Base-by-base conservation (phyloP, 305 asterid genomes). In the Withania somnifera region DNA sequence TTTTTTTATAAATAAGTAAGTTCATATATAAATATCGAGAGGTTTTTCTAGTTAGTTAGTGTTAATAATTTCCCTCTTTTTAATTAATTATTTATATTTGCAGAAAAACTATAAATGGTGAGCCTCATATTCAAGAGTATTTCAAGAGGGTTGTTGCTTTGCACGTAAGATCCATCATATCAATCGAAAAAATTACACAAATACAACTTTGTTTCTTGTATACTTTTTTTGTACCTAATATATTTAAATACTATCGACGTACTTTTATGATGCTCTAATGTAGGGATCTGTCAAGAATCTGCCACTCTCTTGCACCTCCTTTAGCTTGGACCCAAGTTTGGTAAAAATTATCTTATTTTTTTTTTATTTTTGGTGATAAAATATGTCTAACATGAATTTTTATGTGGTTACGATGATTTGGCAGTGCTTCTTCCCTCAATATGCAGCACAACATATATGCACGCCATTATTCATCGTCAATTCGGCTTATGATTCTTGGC, bases 1-100 rank as follows among this genome's bases (percentile, higher is more conserved):
- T 81, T 94, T 81, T 84, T 94, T 94, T 84, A 82, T 92, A 63
- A 85, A 91, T 9, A 83, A 88, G 97, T 94, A 90, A 83, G 93
- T 42, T 52, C 22, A 14, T 51, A 6, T 4, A 10, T 17, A 38
- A 69, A 15, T 6, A 30, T 61, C 1, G 17, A 11, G 2, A 7
- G 7, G 26, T 0, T 24, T 32, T 51, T 51, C 14, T 51, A 5
- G n/a, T n/a, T n/a, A n/a, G n/a, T n/a, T n/a, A n/a, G n/a, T n/a
- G n/a, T n/a, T n/a, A n/a, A n/a, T n/a, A n/a, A n/a, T n/a, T n/a
- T n/a, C n/a, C n/a, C n/a, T 51, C 15, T 15, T 51, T 51, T 15
- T 14, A 15, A 50, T n/a, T 50, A 14, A 50, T 50, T 50, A 3
- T 50, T 50, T 45, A 13, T 50, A 7, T 50, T 11, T 50, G 54